Percentiles rank a stretch among this genome's conserved stretches.
These are phyloP conservation scores for Fusarium ambrosium DNA, from an alignment of 2,329 filamentous ascomycete species.

Conservation along the genomic window DNA sequence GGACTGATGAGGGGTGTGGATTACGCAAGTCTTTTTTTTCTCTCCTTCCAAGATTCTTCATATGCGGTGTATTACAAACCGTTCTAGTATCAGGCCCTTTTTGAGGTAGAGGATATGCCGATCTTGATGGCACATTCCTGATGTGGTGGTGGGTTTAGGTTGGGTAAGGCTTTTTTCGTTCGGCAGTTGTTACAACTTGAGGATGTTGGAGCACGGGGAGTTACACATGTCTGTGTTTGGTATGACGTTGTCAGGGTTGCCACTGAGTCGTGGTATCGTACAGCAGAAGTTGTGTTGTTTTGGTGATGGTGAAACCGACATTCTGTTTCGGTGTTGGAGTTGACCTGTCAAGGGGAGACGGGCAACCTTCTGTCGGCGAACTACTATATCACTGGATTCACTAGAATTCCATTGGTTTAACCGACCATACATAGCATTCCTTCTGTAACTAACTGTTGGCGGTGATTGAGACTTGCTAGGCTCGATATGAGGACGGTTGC, in stretches of 20 bases:
- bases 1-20: neutral
- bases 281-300: neutral
- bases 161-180: neutral
- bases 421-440: neutral
- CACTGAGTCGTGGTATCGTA: neutral
- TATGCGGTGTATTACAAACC: neutral
- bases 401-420: neutral
- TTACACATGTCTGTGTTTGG: neutral
- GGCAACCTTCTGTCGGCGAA: neutral
- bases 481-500: neutral
- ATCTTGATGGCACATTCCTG: neutral
- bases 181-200: neutral
- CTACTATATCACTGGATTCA: neutral
- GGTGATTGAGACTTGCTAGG: neutral
- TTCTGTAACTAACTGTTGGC: neutral
- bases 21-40: neutral
- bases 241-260: neutral
- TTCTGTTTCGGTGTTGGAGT: neutral
- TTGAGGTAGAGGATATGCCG: neutral
- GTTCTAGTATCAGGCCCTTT: neutral
- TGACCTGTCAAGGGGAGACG: neutral
- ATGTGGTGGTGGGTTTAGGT: neutral
- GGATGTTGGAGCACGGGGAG: neutral
- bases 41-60: neutral
- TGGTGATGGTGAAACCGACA: neutral